Base-by-base conservation (phyloP, 225 moss, liverwort and hornwort species). In the Ulota crispa region DNA sequence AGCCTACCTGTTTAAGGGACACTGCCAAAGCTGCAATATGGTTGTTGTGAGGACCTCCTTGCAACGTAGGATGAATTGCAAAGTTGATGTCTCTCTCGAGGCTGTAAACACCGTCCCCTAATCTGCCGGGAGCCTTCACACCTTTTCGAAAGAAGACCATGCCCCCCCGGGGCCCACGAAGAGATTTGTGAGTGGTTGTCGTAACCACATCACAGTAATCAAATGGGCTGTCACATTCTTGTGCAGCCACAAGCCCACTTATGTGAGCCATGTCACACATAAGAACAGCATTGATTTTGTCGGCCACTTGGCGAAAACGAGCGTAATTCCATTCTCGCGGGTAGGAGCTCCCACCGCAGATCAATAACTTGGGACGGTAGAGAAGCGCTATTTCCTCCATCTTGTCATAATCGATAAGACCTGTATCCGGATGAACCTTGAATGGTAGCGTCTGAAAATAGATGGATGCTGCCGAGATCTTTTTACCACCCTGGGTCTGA, bases 231-330 rank as follows among this genome's bases (percentile, higher is more conserved):
- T 88, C 79, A 70, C 86, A 89, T 37, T 88, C 88, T 42, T 85
- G 83, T 6, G 95, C 92, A 65, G 91, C 95, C 67, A 97, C 88
- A 14, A 97, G 87, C 8, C 95, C 95, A 59, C 93, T 93, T 28
- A 95, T 95, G 72, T 97, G 97, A 53, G 97, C 95, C 91, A 95
- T 97, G 73, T 97, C 97, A 76, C 97, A 97, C 95, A 97, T 88
- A 8, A 97, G 93, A 56, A 94, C 30, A 32, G 94, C 95, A 76
- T 92, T 89, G 66, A 92, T 88, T 77, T 94, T 97, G 63, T 93
- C 92, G 1, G 94, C 95, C 66, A 97, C 92, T 39, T 87, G 86
- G 13, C 95, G 92, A 62, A 97, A 95, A 6, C 94, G 88, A 28
- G 86, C 87, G 24, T 94, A 97, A 60, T 95, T 94, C 95, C 95